phyloP scores from a whole-genome alignment of 176 grass and related monocot species.

The Oropetium thomaeum region DNA sequence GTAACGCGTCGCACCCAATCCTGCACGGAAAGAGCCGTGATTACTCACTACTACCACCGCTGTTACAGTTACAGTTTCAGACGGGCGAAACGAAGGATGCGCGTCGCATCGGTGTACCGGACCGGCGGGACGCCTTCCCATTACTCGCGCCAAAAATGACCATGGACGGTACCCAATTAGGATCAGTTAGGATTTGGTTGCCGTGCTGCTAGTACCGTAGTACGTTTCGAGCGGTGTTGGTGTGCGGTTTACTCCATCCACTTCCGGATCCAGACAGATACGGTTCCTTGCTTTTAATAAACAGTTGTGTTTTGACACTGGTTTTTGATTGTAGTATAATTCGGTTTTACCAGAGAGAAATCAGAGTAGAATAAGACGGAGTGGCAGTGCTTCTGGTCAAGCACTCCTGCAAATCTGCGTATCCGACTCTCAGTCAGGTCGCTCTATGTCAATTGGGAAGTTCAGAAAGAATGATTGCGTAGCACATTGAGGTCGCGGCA shows the following conservation, averaged over 20 bases:
- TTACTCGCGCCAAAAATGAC: too few species aligned
- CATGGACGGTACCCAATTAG: neutral
- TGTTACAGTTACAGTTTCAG: too few species aligned
- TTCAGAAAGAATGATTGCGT: constrained; percentile 11
- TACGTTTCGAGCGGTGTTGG: neutral
- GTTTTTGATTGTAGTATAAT: too few species aligned
- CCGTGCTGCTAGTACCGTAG: neutral
- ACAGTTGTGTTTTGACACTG: too few species aligned
- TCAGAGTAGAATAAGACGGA: neutral
- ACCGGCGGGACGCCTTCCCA: too few species aligned
- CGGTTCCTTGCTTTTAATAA: too few species aligned
- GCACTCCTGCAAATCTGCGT: neutral
- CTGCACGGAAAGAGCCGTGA: neutral
- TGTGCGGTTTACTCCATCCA: neutral
- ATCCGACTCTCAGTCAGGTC: neutral
- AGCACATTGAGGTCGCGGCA: neutral
- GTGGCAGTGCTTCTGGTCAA: neutral
- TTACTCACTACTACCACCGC: too few species aligned
- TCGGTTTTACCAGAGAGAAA: too few species aligned
- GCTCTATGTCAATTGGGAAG: neutral
- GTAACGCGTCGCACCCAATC: neutral
- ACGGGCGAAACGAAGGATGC: too few species aligned
- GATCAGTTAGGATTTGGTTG: neutral
- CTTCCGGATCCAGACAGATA: too few species aligned
- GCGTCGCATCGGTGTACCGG: too few species aligned